A percentile compares a stretch with the other conserved stretches of the same genome.
These are phyloP conservation scores for Diversispora epigaea DNA, from an alignment of 192 early-diverging fungal genomes.

Conservation along the genomic window DNA sequence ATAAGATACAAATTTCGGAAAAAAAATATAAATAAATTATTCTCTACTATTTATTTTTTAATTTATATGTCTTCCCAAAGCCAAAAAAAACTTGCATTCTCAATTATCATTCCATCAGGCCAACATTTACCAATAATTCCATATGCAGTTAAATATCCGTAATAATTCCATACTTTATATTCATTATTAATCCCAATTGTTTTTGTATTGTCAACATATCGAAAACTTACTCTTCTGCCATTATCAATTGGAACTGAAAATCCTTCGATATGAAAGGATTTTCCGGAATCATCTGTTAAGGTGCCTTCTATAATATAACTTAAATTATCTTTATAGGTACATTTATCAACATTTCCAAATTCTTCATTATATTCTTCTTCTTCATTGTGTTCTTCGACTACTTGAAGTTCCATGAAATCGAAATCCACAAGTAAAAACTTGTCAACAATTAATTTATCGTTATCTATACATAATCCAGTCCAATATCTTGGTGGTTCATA, in stretches of 20 bases:
- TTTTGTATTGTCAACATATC: neutral
- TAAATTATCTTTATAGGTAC: neutral
- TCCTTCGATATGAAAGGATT: neutral
- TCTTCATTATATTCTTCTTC: neutral
- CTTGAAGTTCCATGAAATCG: neutral
- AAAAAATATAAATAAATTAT: no score
- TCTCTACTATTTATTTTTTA: neutral
- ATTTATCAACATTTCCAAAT: neutral
- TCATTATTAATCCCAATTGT: neutral
- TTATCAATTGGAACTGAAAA: conserved; percentile 6
- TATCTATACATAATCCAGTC: conserved; percentile 13
- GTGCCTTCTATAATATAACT: neutral
- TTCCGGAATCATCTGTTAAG: conserved; percentile 9
- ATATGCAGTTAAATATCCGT: conserved; percentile 7
- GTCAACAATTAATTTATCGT: neutral
- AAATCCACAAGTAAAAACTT: conserved; percentile 6
- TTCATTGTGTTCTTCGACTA: neutral
- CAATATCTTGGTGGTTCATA: neutral
- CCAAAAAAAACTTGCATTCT: conserved; percentile 13
- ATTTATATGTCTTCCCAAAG: conserved; percentile 6
- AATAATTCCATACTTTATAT: conserved; percentile 1
- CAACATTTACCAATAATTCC: conserved; percentile 18
- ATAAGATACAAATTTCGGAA: no score
- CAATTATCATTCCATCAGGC: neutral
- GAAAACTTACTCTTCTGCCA: conserved; percentile 6